These are phyloP conservation scores for Phytopythium boreale DNA, from an alignment of 352 stramenopile genomes.

Conservation along the genomic window DNA sequence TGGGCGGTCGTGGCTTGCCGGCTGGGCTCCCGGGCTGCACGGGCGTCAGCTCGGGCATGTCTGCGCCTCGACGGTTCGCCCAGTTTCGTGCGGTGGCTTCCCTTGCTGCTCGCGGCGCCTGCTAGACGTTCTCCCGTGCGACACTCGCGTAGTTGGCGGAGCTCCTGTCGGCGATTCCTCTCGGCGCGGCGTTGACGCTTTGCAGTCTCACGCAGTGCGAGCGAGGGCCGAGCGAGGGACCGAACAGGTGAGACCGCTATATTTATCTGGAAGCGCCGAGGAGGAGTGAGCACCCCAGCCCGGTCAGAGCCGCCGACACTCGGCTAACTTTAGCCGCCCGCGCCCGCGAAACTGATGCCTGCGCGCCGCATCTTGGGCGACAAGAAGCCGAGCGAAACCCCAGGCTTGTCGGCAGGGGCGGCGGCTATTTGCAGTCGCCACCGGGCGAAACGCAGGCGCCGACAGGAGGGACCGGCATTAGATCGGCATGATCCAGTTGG, in stretches of 20 bases:
- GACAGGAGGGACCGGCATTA: not conserved
- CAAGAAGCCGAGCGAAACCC: not conserved
- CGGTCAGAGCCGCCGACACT: too few relatives aligned
- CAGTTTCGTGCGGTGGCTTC: not conserved
- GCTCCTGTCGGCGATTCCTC: not conserved
- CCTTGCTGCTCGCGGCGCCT: not conserved
- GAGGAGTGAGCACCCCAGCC: not conserved
- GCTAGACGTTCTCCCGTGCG: too few relatives aligned
- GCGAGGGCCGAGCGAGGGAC: not conserved
- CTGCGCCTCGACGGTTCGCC: not conserved
- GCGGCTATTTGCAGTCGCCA: not conserved
- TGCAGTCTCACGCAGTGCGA: not conserved
- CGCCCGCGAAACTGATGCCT: not conserved
- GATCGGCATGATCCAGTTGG: not conserved
- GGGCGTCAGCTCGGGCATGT: conserved; percentile 45
- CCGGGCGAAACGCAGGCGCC: not conserved
- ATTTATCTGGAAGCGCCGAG: not conserved
- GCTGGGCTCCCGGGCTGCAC: conserved; percentile 28
- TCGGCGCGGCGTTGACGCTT: not conserved
- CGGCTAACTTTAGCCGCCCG: not conserved
- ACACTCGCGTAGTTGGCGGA: too few relatives aligned
- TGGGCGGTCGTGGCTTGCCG: conserved; percentile 24
- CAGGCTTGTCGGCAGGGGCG: not conserved
- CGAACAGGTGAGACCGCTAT: not conserved
- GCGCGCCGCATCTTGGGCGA: not conserved